These are phyloP conservation scores for Arthonia radiata DNA, from an alignment of 495 filamentous ascomycete genomes.

Conservation along the genomic window DNA sequence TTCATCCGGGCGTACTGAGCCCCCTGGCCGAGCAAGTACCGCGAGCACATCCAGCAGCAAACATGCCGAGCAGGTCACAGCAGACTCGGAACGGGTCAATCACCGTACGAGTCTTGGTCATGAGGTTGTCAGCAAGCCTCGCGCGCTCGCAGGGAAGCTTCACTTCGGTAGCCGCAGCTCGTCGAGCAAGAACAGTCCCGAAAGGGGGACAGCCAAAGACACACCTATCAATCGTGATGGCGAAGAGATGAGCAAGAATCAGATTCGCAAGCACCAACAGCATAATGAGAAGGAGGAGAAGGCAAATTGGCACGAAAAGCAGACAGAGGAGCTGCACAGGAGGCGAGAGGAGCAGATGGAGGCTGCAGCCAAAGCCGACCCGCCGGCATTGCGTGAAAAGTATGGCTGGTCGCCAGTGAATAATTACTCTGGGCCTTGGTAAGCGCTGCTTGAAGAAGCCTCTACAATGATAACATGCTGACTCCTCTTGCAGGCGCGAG, in stretches of 20 bases:
- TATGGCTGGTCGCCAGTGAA: slow-evolving; percentile 16
- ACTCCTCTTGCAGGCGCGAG: too few species aligned
- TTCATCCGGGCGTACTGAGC: too few species aligned
- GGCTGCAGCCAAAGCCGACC: slow-evolving; percentile 12
- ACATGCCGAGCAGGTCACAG: too few species aligned
- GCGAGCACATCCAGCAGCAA: too few species aligned
- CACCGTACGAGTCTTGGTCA: neutral
- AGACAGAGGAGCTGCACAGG: slow-evolving; percentile 9
- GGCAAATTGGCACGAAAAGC: slow-evolving; percentile 10
- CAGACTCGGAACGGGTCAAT: too few species aligned
- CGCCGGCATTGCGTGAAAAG: slow-evolving; percentile 10
- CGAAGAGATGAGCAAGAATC: slow-evolving; percentile 15
- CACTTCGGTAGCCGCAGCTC: neutral
- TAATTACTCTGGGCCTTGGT: slow-evolving; percentile 15
- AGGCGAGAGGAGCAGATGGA: slow-evolving; percentile 12
- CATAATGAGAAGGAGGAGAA: slow-evolving; percentile 10
- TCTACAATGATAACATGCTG: too few species aligned
- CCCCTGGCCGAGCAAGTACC: too few species aligned
- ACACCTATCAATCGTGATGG: slow-evolving; percentile 11
- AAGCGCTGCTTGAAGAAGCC: too few species aligned
- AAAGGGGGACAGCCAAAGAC: neutral
- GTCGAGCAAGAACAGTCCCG: too few species aligned
- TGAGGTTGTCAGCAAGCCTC: neutral
- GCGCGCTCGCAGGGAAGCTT: neutral
- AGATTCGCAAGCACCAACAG: slow-evolving; percentile 15